Conservation (phyloP, 208 protist species). For the Jaenimonas drosophilae region DNA sequence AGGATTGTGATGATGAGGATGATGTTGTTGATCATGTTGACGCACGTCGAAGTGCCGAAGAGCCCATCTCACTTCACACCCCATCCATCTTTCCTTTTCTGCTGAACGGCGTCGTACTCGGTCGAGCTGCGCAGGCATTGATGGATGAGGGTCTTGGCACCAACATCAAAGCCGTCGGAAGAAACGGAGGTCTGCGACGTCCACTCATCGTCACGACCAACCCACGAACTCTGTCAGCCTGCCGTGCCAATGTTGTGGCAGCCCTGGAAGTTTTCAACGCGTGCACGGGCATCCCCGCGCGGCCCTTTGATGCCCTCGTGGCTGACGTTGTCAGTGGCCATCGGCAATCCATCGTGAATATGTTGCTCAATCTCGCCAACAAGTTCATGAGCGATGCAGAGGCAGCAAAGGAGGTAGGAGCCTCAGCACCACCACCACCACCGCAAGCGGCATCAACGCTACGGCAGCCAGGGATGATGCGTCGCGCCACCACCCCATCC, state of each 20-base stretch:
- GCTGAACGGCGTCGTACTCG: conserved; percentile 58
- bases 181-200: background rate
- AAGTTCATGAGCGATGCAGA: background rate
- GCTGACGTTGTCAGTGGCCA: background rate
- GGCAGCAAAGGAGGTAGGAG: background rate
- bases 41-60: conserved; percentile 4
- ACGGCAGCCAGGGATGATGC: background rate
- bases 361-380: too few relatives aligned
- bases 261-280: conserved; percentile 11
- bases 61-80: conserved; percentile 36
- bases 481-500: background rate
- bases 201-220: background rate
- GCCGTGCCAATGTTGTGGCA: conserved; percentile 17
- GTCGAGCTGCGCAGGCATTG: conserved; percentile 22
- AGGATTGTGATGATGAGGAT: too few relatives aligned
- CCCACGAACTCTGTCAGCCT: background rate
- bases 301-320: background rate
- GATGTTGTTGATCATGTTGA: too few relatives aligned
- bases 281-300: background rate
- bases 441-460: background rate
- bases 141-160: conserved; percentile 2
- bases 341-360: background rate
- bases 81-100: conserved; percentile 75
- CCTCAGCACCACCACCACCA: background rate
- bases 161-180: background rate